phyloP scores from a whole-genome alignment of 2,329 filamentous ascomycete genomes.

The Sporothrix variecibatus region DNA sequence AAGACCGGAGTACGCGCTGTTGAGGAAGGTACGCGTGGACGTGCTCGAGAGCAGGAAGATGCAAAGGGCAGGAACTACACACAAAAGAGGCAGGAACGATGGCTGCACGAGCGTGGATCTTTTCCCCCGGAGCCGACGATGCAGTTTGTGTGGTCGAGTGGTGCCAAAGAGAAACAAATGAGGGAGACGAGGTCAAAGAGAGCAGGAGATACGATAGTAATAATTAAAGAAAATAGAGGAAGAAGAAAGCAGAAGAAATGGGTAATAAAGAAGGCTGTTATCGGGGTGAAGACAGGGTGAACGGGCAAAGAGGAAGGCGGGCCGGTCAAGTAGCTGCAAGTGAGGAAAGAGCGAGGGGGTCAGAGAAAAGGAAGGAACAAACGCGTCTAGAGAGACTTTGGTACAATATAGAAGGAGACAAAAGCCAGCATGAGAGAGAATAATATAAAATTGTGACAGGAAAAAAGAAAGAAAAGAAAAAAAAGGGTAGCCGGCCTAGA shows the following conservation, averaged over 20 bases:
- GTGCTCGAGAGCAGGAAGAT: constrained; percentile 2
- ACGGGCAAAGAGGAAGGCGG: constrained; percentile 2
- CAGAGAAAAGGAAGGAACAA: background rate
- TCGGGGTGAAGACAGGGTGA: constrained; percentile 4
- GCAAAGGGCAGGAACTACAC: background rate
- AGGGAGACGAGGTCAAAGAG: background rate
- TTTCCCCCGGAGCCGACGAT: constrained; percentile 15
- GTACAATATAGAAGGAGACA: background rate
- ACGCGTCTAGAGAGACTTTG: background rate
- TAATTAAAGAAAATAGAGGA: background rate
- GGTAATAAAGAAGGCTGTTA: background rate
- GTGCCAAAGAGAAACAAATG: background rate
- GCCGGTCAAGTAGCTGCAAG: background rate
- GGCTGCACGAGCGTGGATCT: background rate
- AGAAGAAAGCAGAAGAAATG: background rate
- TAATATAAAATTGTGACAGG: background rate
- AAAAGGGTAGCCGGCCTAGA: background rate
- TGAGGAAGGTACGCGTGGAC: background rate
- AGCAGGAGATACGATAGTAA: background rate
- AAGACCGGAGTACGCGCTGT: background rate
- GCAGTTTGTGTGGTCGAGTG: background rate
- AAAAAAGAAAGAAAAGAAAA: background rate
- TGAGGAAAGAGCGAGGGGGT: background rate
- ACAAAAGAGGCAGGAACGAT: constrained; percentile 5
- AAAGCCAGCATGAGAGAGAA: background rate